Conservation (phyloP, 345 rosid genomes). For the Gossypium herbaceum region DNA sequence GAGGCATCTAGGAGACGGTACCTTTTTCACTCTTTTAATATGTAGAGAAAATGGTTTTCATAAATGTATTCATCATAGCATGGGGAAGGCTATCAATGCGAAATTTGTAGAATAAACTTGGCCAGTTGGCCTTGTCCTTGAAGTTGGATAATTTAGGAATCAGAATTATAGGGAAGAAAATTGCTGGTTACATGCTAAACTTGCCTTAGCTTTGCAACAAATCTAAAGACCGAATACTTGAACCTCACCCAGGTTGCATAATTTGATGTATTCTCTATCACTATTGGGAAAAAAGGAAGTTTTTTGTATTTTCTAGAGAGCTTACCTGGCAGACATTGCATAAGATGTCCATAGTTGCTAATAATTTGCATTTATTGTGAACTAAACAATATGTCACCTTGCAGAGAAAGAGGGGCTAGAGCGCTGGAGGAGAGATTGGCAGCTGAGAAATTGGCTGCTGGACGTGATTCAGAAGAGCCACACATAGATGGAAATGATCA, state of each 20-base stretch:
- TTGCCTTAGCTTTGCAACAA: not conserved
- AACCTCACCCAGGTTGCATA: no score
- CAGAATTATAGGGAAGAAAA: not conserved
- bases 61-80: not conserved
- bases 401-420: conserved; percentile 99
- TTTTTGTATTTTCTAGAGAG: not conserved
- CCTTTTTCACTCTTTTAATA: not conserved
- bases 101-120: not conserved
- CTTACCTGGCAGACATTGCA: not conserved
- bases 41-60: not conserved
- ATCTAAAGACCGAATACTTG: not conserved
- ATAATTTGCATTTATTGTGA: not conserved
- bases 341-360: not conserved
- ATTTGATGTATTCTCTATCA: no score
- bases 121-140: not conserved
- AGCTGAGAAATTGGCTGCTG: conserved; percentile 61
- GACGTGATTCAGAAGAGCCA: conserved; percentile 46
- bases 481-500: conserved; percentile 54
- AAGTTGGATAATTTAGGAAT: not conserved
- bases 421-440: conserved; percentile 95
- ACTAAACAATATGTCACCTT: not conserved
- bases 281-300: no score
- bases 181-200: not conserved
- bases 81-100: not conserved
- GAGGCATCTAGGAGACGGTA: conserved; percentile 98